Percentiles rank a stretch among this genome's conserved stretches.
Conservation (phyloP, 208 protist species). For the Tritrichomonas foetus region DNA sequence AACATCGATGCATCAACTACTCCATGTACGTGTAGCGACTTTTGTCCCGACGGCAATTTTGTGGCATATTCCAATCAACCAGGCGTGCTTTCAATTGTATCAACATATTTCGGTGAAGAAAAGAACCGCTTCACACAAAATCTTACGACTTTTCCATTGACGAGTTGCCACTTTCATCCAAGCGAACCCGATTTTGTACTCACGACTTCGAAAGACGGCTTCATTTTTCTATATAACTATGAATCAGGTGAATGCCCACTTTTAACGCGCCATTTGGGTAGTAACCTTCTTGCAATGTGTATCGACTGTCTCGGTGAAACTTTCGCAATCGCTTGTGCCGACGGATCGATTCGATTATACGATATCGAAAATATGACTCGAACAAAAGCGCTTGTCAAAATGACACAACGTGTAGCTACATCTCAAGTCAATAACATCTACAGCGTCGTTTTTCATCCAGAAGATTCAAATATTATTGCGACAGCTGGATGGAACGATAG, state of each 20-base stretch:
- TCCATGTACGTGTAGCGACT: background rate
- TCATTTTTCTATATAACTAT: background rate
- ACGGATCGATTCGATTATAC: slow-evolving; percentile 11
- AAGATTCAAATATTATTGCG: background rate
- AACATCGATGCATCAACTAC: background rate
- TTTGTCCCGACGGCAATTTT: background rate
- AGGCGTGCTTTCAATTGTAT: background rate
- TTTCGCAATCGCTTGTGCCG: slow-evolving; percentile 13
- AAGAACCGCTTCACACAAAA: background rate
- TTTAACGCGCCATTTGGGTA: background rate
- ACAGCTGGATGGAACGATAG: background rate
- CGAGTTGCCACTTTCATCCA: background rate
- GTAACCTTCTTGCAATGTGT: background rate
- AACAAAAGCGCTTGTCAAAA: slow-evolving; percentile 26
- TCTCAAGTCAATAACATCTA: background rate
- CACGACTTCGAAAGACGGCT: background rate
- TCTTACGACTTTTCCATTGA: background rate
- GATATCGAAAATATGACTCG: background rate
- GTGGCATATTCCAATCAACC: slow-evolving; percentile 16
- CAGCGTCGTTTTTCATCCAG: background rate
- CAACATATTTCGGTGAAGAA: background rate
- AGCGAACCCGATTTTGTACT: background rate
- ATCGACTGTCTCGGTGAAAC: background rate
- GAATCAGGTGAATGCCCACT: background rate
- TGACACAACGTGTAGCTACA: background rate